Percentiles rank a stretch among this genome's conserved stretches.
phyloP scores from a whole-genome alignment of 345 rosid genomes.

The Lenwebbia sp. region DNA sequence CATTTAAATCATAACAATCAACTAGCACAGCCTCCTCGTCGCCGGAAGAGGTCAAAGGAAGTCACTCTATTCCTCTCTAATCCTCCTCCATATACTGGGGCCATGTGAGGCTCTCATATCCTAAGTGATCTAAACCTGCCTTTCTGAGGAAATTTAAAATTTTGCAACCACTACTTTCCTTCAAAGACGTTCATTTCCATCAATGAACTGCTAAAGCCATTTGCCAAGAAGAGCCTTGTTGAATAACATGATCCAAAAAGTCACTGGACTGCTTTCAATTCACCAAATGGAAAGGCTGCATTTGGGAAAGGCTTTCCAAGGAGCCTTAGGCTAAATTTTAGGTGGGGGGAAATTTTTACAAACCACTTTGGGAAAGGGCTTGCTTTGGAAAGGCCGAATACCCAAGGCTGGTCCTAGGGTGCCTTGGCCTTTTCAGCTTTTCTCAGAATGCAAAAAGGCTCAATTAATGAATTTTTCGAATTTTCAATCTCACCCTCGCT shows the following conservation, averaged over 20 bases:
- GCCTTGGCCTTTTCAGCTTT: too few species aligned
- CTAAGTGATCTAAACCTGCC: background rate
- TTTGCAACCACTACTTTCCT: background rate
- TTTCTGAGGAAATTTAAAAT: background rate
- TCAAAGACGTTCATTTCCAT: background rate
- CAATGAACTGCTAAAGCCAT: background rate
- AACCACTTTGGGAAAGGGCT: too few species aligned
- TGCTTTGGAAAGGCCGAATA: too few species aligned
- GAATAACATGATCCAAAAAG: background rate
- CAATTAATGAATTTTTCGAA: too few species aligned
- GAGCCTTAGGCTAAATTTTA: too few species aligned
- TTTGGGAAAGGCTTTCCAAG: too few species aligned
- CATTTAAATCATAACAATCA: background rate
- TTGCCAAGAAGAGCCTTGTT: background rate
- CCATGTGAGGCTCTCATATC: background rate
- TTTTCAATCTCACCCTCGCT: too few species aligned
- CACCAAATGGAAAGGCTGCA: background rate
- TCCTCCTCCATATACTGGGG: background rate
- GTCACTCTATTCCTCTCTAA: background rate
- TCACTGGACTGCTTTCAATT: background rate
- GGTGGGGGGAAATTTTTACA: too few species aligned
- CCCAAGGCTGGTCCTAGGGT: too few species aligned
- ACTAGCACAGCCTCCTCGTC: background rate
- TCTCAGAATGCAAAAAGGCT: too few species aligned
- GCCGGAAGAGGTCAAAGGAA: background rate